Evolutionary conservation across 2,329 filamentous ascomycete species (phyloP).

Genomic region (Aplosporella prunicola): DNA sequence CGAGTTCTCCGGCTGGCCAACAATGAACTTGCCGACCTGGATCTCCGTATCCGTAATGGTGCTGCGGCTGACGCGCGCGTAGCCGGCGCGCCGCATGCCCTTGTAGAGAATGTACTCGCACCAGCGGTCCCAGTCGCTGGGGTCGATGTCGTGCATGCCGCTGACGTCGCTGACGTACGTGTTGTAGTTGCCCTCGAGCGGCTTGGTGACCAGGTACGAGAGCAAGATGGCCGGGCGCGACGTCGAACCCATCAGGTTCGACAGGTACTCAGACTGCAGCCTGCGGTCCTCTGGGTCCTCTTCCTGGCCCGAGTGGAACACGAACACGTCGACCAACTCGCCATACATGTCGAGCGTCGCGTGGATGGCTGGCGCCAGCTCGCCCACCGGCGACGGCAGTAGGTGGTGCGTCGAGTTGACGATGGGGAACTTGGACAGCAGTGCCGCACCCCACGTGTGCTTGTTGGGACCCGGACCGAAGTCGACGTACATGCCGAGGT

Average conservation of each 20-base stretch:
- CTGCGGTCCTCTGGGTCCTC: conserved; percentile 89
- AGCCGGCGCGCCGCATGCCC: conserved; percentile 72
- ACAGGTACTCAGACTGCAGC: conserved; percentile 75
- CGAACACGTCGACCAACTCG: conserved; percentile 81
- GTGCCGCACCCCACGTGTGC: conserved; percentile 90
- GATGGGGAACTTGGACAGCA: conserved; percentile 96
- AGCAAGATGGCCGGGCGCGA: conserved; percentile 74
- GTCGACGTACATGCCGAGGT: conserved; percentile 97
- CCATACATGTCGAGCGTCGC: conserved; percentile 94
- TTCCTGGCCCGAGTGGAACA: conserved; percentile 98
- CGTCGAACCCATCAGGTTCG: conserved; percentile 77
- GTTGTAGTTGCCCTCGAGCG: conserved; percentile 89
- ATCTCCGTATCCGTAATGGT: conserved; percentile 91
- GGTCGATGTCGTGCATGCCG: conserved; percentile 93
- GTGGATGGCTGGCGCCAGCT: conserved; percentile 90
- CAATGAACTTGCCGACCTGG: conserved; percentile 78
- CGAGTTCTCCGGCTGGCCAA: conserved; percentile 60
- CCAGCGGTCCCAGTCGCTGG: conserved; percentile 91
- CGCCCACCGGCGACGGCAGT: conserved; percentile 83
- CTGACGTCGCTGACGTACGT: conserved; percentile 79
- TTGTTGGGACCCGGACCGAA: conserved; percentile 97
- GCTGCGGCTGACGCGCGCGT: conserved; percentile 77
- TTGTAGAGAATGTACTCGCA: conserved; percentile 99
- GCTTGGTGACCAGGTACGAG: conserved; percentile 86
- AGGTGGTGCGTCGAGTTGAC: conserved; percentile 94